phyloP scores from a whole-genome alignment of 164 flowering plant species.

The Sextonia rubra region DNA sequence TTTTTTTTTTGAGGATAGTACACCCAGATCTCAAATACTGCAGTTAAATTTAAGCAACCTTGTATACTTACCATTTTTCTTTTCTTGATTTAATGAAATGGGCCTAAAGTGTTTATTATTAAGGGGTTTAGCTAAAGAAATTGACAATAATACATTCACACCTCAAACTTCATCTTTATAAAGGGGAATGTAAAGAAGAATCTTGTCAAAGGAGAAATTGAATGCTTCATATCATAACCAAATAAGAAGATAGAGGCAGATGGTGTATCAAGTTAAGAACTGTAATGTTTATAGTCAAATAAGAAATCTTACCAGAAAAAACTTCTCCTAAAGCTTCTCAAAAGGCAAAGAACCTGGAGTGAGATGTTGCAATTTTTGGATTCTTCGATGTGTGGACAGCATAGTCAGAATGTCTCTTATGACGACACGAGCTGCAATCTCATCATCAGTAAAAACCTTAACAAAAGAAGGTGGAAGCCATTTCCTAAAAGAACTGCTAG shows the following conservation, averaged over 20 bases:
- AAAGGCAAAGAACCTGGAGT: constrained; percentile 78
- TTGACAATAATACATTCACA: too few relatives aligned
- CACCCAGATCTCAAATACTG: too few relatives aligned
- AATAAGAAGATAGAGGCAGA: not conserved
- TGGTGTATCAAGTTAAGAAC: not conserved
- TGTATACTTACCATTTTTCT: too few relatives aligned
- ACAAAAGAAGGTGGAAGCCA: constrained; percentile 82
- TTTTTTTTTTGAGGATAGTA: too few relatives aligned
- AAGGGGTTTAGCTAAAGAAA: too few relatives aligned
- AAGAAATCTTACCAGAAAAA: constrained; percentile 60
- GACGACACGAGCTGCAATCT: constrained; percentile 75
- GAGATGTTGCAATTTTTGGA: constrained; percentile 85
- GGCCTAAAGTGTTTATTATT: too few relatives aligned
- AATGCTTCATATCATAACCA: too few relatives aligned
- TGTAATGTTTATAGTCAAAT: not conserved
- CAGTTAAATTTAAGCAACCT: too few relatives aligned
- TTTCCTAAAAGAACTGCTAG: constrained; percentile 48
- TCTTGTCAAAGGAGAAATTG: not conserved
- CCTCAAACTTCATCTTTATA: too few relatives aligned
- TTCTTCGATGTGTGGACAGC: constrained; percentile 42
- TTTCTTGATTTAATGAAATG: too few relatives aligned
- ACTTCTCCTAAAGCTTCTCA: constrained; percentile 88
- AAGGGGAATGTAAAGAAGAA: not conserved
- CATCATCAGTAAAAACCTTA: constrained; percentile 74
- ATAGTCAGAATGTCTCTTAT: constrained; percentile 54